phyloP scores from a whole-genome alignment of 257 asterid species.

The Solanum bulbocastanum region DNA sequence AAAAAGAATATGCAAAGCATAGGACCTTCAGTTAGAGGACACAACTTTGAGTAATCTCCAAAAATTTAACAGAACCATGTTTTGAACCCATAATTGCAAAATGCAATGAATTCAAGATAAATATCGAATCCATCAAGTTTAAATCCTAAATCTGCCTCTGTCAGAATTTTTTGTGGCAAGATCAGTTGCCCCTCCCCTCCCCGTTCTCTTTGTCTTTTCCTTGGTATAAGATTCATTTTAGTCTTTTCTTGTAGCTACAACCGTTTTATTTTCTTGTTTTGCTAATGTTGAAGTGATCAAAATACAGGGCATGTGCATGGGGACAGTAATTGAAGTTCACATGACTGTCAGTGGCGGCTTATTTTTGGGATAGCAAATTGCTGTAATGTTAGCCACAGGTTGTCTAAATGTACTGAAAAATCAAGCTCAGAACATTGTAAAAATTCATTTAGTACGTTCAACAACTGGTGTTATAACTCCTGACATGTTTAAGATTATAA shows the following conservation, averaged over 20 bases:
- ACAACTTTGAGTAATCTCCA: not conserved
- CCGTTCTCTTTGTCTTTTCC: not conserved
- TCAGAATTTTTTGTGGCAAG: not conserved
- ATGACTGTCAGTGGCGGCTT: not conserved
- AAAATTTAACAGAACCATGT: not conserved
- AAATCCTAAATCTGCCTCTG: not conserved
- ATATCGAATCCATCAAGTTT: not conserved
- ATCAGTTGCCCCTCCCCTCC: not conserved
- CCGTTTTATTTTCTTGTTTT: not conserved
- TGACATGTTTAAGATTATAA: not conserved
- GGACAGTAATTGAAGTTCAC: constrained; percentile 1
- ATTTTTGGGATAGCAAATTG: not conserved
- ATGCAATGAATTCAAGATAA: not conserved
- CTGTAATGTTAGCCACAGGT: not conserved
- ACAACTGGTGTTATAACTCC: not conserved
- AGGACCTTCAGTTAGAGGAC: not conserved
- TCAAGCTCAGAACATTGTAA: not conserved
- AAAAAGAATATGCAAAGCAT: not conserved
- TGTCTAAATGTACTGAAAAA: not conserved
- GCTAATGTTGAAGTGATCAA: not conserved
- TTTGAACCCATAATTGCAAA: not conserved
- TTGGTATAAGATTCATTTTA: not conserved
- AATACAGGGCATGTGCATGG: constrained; percentile 14
- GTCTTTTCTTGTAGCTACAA: not conserved
- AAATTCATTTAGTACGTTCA: not conserved